Conservation (phyloP, 495 filamentous ascomycete species). For the Achaetomiella virescens region DNA sequence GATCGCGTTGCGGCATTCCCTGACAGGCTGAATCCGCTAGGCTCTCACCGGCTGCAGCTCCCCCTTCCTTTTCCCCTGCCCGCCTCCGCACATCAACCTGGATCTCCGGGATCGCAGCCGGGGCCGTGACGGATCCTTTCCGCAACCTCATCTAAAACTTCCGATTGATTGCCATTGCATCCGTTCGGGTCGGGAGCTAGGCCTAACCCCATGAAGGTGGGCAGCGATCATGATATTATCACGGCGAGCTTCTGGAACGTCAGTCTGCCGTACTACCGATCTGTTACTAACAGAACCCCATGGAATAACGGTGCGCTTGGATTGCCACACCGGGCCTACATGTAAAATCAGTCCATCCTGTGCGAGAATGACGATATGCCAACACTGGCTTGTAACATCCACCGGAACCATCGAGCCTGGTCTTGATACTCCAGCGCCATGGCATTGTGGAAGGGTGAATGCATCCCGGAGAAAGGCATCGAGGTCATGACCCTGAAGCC, state of each 20-base stretch:
- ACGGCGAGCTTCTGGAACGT: not conserved
- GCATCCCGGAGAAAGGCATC: not conserved
- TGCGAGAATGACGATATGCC: not conserved
- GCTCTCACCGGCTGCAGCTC: conserved; percentile 14
- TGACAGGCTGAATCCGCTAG: conserved; percentile 12
- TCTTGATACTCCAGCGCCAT: not conserved
- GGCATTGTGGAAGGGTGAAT: not conserved
- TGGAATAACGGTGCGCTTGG: not conserved
- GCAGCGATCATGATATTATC: too few relatives aligned
- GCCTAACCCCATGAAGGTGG: not conserved
- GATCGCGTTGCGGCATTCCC: not conserved
- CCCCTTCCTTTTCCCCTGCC: not conserved
- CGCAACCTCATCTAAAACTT: conserved; percentile 9
- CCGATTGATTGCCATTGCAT: conserved; percentile 17
- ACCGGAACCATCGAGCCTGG: not conserved
- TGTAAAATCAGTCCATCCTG: not conserved
- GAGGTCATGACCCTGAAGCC: not conserved
- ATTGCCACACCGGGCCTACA: not conserved
- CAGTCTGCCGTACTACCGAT: conserved; percentile 1
- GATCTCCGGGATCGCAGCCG: not conserved
- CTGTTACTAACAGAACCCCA: not conserved
- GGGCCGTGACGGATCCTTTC: not conserved
- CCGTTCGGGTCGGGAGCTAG: conserved; percentile 8
- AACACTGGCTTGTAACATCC: not conserved
- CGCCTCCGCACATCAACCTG: not conserved